Conservation (phyloP, 768 basidiomycete genomes). For the Xanthoconium stramineum region DNA sequence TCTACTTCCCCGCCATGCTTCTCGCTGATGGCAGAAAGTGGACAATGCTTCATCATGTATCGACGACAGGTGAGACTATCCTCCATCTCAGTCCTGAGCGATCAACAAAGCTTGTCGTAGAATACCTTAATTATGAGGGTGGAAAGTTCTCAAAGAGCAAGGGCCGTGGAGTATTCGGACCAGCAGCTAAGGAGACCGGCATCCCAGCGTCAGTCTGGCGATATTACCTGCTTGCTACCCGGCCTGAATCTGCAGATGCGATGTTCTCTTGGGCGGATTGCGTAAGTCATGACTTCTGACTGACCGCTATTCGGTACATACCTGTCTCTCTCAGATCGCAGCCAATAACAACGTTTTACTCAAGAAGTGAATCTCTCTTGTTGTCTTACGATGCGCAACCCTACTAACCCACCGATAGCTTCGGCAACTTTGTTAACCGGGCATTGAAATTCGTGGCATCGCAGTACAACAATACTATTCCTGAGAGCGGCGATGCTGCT, state of each 20-base stretch:
- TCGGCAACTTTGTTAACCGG: slow-evolving; percentile 98
- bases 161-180: slow-evolving; percentile 95
- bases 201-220: slow-evolving; percentile 95
- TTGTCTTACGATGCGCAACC: not conserved
- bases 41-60: slow-evolving; percentile 92
- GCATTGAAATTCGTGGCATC: slow-evolving; percentile 88
- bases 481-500: slow-evolving; percentile 68
- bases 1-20: slow-evolving; percentile 89
- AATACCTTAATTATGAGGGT: slow-evolving; percentile 97
- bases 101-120: slow-evolving; percentile 39
- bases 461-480: slow-evolving; percentile 76
- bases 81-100: not conserved
- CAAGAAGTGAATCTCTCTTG: slow-evolving; percentile 66
- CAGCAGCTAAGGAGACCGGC: slow-evolving; percentile 89
- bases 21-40: slow-evolving; percentile 87
- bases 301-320: not conserved
- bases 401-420: slow-evolving; percentile 41
- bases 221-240: slow-evolving; percentile 88
- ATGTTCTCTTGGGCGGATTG: slow-evolving; percentile 98
- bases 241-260: slow-evolving; percentile 91
- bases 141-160: slow-evolving; percentile 99
- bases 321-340: slow-evolving; percentile 52
- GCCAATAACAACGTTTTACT: slow-evolving; percentile 92
- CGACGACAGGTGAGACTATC: slow-evolving; percentile 77
- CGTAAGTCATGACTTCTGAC: slow-evolving; percentile 41